A percentile compares a stretch with the other conserved stretches of the same genome.
Evolutionary conservation across 129 eudicot species (phyloP).

Genomic region (Helichrysum umbraculigerum): DNA sequence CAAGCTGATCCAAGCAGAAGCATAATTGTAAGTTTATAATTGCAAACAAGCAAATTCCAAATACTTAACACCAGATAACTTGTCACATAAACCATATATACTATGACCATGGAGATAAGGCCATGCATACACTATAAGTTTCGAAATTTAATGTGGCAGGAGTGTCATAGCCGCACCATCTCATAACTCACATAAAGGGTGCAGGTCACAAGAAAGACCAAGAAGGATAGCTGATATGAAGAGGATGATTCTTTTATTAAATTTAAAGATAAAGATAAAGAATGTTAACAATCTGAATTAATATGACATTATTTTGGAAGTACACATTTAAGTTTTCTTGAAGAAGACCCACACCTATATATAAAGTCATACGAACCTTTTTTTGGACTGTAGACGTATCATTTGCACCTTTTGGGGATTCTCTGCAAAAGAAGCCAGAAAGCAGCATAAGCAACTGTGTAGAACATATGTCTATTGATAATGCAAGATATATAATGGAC

Average conservation of each 20-base stretch:
- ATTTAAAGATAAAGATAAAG: background rate
- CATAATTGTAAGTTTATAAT: constrained; percentile 18
- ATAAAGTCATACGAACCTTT: constrained; percentile 55
- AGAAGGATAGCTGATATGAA: background rate
- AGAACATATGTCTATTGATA: background rate
- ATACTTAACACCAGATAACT: constrained; percentile 8
- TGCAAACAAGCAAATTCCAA: constrained; percentile 22
- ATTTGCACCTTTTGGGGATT: constrained; percentile 92
- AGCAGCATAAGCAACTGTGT: constrained; percentile 16
- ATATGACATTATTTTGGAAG: background rate
- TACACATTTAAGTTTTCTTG: background rate
- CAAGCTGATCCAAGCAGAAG: constrained; percentile 54
- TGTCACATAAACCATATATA: constrained; percentile 15
- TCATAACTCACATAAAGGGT: background rate
- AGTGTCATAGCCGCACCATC: background rate
- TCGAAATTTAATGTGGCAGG: background rate
- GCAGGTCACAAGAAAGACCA: background rate
- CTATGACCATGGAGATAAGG: background rate
- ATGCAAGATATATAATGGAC: constrained; percentile 14
- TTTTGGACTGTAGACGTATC: constrained; percentile 87
- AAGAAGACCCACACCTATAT: constrained; percentile 1
- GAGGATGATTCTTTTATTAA: background rate
- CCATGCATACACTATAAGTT: background rate
- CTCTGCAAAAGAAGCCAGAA: constrained; percentile 56
- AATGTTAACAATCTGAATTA: background rate